phyloP scores from a whole-genome alignment of 2,329 filamentous ascomycete species.

The Ceratocystis diversiconidia region DNA sequence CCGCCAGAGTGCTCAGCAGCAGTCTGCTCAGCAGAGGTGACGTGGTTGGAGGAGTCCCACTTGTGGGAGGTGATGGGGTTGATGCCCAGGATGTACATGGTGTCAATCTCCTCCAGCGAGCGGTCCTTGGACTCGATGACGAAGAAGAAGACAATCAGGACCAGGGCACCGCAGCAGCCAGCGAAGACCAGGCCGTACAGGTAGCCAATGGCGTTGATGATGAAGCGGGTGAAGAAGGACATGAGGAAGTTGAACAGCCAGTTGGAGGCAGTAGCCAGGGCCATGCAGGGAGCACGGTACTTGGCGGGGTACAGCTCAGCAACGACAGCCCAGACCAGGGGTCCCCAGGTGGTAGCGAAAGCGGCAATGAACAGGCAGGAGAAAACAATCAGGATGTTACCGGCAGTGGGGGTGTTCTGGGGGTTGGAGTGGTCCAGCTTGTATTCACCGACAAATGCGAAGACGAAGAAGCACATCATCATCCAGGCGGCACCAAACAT shows the following conservation, averaged over 20 bases:
- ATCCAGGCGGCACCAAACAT: slow-evolving; percentile 50
- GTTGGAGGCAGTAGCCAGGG: slow-evolving; percentile 42
- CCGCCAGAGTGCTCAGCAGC: slow-evolving; percentile 17
- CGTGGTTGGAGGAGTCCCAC: slow-evolving; percentile 24
- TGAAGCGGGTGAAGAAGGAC: slow-evolving; percentile 52
- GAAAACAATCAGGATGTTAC: slow-evolving; percentile 50
- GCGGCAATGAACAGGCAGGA: slow-evolving; percentile 54
- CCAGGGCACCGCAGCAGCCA: slow-evolving; percentile 48
- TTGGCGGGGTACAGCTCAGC: slow-evolving; percentile 50
- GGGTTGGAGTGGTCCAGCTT: slow-evolving; percentile 30
- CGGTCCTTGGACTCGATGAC: slow-evolving; percentile 59
- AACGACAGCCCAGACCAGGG: slow-evolving; percentile 51
- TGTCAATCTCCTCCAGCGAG: slow-evolving; percentile 61
- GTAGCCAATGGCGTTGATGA: slow-evolving; percentile 54
- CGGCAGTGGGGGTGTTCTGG: slow-evolving; percentile 34
- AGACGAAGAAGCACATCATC: slow-evolving; percentile 38
- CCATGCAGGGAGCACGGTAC: slow-evolving; percentile 40
- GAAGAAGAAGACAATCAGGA: slow-evolving; percentile 59
- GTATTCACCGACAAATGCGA: slow-evolving; percentile 36
- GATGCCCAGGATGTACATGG: slow-evolving; percentile 49
- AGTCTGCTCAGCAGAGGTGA: slow-evolving; percentile 15
- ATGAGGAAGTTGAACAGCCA: slow-evolving; percentile 53
- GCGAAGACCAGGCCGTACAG: slow-evolving; percentile 59
- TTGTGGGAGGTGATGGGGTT: slow-evolving; percentile 34
- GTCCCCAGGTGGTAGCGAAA: slow-evolving; percentile 57